phyloP scores from a whole-genome alignment of 2,329 filamentous ascomycete species.

The Berkeleyomyces basicola region DNA sequence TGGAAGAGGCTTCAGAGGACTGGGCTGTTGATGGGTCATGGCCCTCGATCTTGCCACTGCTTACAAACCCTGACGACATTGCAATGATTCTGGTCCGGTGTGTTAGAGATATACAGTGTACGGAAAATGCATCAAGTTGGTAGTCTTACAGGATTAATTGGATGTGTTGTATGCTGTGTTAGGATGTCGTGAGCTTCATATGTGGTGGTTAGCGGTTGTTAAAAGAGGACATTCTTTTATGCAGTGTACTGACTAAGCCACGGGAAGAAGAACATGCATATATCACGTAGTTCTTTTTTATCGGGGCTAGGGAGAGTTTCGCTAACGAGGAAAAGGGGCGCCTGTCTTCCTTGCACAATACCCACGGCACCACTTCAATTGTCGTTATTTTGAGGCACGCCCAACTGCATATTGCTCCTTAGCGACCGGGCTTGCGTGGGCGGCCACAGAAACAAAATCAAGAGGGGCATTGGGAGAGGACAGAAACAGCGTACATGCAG shows the following conservation, averaged over 20 bases:
- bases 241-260: background rate
- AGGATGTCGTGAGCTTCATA: background rate
- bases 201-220: background rate
- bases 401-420: background rate
- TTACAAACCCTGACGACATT: constrained; percentile 41
- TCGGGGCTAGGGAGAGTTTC: no score
- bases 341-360: no score
- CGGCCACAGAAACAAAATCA: background rate
- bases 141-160: background rate
- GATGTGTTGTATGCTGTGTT: background rate
- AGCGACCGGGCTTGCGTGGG: background rate
- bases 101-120: background rate
- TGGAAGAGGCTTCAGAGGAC: background rate
- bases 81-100: background rate
- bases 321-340: background rate
- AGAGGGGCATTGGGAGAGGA: no score
- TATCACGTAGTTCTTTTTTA: background rate
- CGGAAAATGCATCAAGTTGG: background rate
- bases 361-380: no score
- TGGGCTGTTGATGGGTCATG: constrained; percentile 13
- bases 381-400: background rate
- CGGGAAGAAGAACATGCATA: background rate
- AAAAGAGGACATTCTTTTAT: background rate
- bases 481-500: background rate
- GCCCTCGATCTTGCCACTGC: constrained; percentile 34